Evolutionary conservation across 2,329 filamentous ascomycete genomes (phyloP).

Genomic region (Thyridium curvatum): DNA sequence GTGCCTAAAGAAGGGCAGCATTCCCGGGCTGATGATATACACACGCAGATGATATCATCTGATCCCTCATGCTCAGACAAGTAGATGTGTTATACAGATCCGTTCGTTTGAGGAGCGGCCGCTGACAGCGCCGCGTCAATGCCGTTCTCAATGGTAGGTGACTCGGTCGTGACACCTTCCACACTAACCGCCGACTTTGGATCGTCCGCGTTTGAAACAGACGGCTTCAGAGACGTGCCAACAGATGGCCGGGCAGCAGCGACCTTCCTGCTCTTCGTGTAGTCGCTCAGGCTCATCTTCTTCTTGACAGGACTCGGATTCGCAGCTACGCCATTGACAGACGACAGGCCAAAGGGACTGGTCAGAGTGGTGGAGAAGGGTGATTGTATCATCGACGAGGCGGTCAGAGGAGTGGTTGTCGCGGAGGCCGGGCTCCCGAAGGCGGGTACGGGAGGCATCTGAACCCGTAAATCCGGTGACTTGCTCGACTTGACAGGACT

Average conservation of each 20-base stretch:
- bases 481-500: constrained; percentile 22
- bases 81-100: not conserved
- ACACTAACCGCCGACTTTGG: constrained; percentile 24
- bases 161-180: constrained; percentile 6
- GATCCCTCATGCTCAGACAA: too few relatives aligned
- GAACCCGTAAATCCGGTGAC: constrained; percentile 43
- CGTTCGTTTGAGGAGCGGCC: not conserved
- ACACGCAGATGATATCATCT: too few relatives aligned
- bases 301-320: constrained; percentile 59
- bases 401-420: constrained; percentile 40
- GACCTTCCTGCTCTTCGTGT: constrained; percentile 53
- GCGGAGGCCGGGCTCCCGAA: constrained; percentile 32
- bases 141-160: constrained; percentile 8
- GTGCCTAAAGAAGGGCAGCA: too few relatives aligned
- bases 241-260: constrained; percentile 34
- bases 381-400: constrained; percentile 39
- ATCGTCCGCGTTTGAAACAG: constrained; percentile 29
- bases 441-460: constrained; percentile 48
- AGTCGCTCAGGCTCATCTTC: constrained; percentile 61
- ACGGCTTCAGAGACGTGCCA: constrained; percentile 27
- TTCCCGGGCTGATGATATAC: too few relatives aligned
- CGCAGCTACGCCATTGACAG: constrained; percentile 35
- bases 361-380: constrained; percentile 37
- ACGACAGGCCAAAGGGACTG: constrained; percentile 34
- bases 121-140: not conserved